A percentile compares a stretch with the other conserved stretches of the same genome.
Conservation (phyloP, 106 monocot species). For the Dioscorea alata region DNA sequence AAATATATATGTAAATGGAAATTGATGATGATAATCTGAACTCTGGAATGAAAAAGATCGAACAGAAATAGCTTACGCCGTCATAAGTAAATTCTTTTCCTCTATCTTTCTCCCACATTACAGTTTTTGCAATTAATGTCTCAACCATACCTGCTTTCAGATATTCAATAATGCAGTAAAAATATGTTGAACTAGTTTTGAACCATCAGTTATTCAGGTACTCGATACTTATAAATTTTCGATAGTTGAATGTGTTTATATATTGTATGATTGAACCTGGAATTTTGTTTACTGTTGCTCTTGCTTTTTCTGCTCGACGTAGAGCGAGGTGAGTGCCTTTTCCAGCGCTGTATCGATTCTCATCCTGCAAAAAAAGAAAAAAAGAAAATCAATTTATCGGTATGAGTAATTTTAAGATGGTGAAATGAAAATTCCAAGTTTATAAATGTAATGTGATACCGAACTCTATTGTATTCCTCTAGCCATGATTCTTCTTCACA, state of each 20-base stretch:
- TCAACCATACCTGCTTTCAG: slow-evolving; percentile 53
- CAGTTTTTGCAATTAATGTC: slow-evolving; percentile 38
- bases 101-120: slow-evolving; percentile 75
- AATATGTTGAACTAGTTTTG: neutral
- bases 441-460: neutral
- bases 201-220: too few species aligned
- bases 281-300: slow-evolving; percentile 63
- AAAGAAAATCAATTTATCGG: neutral
- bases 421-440: neutral
- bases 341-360: slow-evolving; percentile 72
- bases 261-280: slow-evolving; percentile 38
- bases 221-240: neutral
- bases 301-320: slow-evolving; percentile 76
- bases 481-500: slow-evolving; percentile 73
- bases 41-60: neutral
- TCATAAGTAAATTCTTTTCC: slow-evolving; percentile 68
- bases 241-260: neutral
- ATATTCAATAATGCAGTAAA: neutral
- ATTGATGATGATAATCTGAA: neutral
- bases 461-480: slow-evolving; percentile 72
- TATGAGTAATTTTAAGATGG: neutral
- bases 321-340: slow-evolving; percentile 67
- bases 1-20: slow-evolving; percentile 1
- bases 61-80: slow-evolving; percentile 39
- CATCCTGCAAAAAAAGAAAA: slow-evolving; percentile 3